Evolutionary conservation across 1,284 basidiomycete species (phyloP).

Genomic region (Puccinia brachypodii): DNA sequence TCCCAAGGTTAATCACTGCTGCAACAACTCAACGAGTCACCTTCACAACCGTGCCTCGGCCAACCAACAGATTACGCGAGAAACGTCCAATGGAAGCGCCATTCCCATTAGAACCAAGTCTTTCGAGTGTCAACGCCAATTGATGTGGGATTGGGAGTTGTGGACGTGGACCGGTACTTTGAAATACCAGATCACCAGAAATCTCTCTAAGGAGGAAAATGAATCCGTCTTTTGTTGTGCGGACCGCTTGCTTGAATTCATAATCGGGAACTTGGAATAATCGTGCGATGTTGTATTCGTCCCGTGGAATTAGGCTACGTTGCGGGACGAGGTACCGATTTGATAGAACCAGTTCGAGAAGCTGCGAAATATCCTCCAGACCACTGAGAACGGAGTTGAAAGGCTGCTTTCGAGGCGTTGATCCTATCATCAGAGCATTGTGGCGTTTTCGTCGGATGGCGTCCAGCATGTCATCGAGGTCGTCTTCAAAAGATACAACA

Average conservation of each 20-base stretch:
- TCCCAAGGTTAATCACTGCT: not conserved
- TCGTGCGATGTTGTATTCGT: not conserved
- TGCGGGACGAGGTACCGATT: not conserved
- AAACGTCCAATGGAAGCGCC: not conserved
- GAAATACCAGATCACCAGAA: not conserved
- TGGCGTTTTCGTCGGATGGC: too few species aligned
- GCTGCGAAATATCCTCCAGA: not conserved
- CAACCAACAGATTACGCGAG: not conserved
- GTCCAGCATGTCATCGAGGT: too few species aligned
- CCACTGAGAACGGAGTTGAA: not conserved
- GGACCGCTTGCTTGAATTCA: not conserved
- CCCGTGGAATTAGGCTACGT: not conserved
- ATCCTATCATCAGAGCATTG: too few species aligned
- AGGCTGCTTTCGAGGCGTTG: not conserved
- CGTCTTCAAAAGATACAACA: not conserved
- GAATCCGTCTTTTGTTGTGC: not conserved
- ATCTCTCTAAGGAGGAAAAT: not conserved
- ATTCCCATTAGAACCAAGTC: too few species aligned
- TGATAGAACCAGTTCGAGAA: not conserved
- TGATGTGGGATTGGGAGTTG: not conserved
- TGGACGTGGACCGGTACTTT: not conserved
- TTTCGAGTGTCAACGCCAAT: too few species aligned
- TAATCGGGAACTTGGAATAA: not conserved
- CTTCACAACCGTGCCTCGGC: not conserved
- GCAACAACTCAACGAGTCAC: not conserved